Evolutionary conservation across 257 asterid species (phyloP), one percentile per base, ranked within the genome.

Genomic region (Paraleonurus japonicus): DNA sequence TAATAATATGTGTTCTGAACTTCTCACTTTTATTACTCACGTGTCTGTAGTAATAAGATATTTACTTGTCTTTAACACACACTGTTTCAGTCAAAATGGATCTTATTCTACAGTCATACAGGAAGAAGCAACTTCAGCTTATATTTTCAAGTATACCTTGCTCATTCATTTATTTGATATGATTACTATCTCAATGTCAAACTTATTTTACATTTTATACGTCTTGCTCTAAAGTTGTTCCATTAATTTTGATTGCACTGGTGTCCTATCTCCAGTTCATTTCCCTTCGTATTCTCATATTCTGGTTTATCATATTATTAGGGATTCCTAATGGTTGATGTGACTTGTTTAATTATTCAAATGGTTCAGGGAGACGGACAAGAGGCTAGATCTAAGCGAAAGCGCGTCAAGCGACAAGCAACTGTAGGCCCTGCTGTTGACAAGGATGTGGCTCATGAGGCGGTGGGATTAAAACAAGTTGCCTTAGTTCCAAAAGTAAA

Each of bases 401-500:
- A 91, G 82, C 98, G 96, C 68, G 78, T 71, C 74, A n/a, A n/a
- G n/a, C n/a, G n/a, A n/a, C n/a, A n/a, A n/a, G n/a, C n/a, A n/a
- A n/a, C n/a, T n/a, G n/a, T n/a, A n/a, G n/a, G n/a, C n/a, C n/a
- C n/a, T n/a, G n/a, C n/a, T n/a, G n/a, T n/a, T n/a, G n/a, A n/a
- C n/a, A n/a, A n/a, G n/a, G n/a, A n/a, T n/a, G n/a, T n/a, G n/a
- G n/a, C n/a, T n/a, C n/a, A n/a, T n/a, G 98, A 91, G 81, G 90
- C 92, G 75, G 97, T 89, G 84, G 98, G 98, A 75, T 53, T 89
- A 83, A 94, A 84, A 78, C 82, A 79, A 77, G 89, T 85, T 76
- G 72, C 87, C 17, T 80, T 91, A 73, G 84, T 91, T 77, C 96
- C 98, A 48, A 91, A 85, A 69, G 98, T 91, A 80, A 91, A 84